Base-by-base conservation (phyloP, 2,329 filamentous ascomycete genomes). In the Elsinoe ampelina region DNA sequence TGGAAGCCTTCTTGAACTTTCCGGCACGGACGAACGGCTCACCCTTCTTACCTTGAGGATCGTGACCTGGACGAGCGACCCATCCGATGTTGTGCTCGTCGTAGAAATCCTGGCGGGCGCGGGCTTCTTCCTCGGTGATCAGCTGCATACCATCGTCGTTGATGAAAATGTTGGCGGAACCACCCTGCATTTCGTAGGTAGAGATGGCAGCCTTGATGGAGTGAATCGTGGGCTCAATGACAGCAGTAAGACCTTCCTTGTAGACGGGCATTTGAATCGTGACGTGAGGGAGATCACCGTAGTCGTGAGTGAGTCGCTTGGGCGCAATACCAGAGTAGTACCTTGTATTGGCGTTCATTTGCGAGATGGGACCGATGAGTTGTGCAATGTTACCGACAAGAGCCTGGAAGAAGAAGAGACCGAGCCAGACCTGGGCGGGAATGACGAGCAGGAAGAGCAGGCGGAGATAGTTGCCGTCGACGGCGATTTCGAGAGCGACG, bases 1-100 rank as follows among this genome's bases (percentile, higher is more conserved):
- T 86, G 30, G 82, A 85, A 2, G 83, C 83, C 70, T 86, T 86
- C 72, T 86, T 86, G 73, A 86, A 86, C 67, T 85, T 85, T 59
- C 83, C 83, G 45, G 75, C 75, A 57, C 81, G 75, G 17, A 77
- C 59, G 62, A 80, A 82, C n/a, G 69, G 69, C 47, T 75, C 70
- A 47, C 74, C 74, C 26, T 80, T 74, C 2, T 72, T 71, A 32
- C 76, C 75, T 61, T 78, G 77, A 19, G 78, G 70, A 64, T 80
- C 77, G 62, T 77, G 73, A 62, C 71, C 72, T 6, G 75, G 75
- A 34, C 75, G 71, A 4, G 75, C 68, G 10, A 75, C 73, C 75
- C 75, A 77, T 7, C 75, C 75, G 58, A 77, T 76, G 61, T 71
- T 72, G 64, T 77, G 70, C 60, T 77, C 75, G 10, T 76, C 73